Evolutionary conservation across 1,284 basidiomycete species (phyloP), one percentile per base, ranked within the genome.

Genomic region (Ganoderma sinense): DNA sequence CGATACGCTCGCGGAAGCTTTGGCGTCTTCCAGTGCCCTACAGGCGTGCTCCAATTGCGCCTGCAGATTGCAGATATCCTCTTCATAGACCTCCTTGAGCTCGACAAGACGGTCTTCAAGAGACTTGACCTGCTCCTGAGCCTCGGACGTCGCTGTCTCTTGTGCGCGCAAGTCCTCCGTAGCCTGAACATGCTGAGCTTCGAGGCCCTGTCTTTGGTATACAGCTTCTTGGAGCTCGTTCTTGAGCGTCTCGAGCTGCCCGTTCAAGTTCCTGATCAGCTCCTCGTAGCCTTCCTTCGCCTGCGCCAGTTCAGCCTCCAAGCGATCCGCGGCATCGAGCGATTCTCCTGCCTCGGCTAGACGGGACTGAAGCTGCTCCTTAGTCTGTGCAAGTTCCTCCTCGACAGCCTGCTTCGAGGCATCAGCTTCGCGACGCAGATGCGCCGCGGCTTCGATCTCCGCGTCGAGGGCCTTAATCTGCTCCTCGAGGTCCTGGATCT

Each of bases 401-500:
- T 77, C 66, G 5, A 72, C 68, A n/a, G 69, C 68, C 51, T 73
- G 58, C 16, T 74, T 75, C 2, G 73, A 71, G 1, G 64, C 67
- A 29, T 75, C 74, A 20, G 74, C 68, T 7, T 80, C 78, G 8
- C 73, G 74, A 62, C 80, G 79, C 7, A 76, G 75, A 36, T 78
- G 73, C 62, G 77, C 76, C 20, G 80, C 74, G 36, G 80, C 78
- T 61, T 83, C 80, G 23, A 87, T 77, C 36, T 83, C 76, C 16
- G 74, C 78, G 16, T 75, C 75, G 8, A 80, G 75, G 41, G 79
- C 76, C 6, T 77, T 77, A 23, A 88, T 77, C 48, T 77, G 82
- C 23, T 74, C 73, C 63, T 84, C 82, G 13, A 87, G 74, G 7
- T 71, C 71, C 2, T 76, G 78, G 51, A 86, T 71, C 63, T 86